These are phyloP conservation scores for Aureobasidium sp. DNA, from an alignment of 2,329 filamentous ascomycete species.

Conservation along the genomic window DNA sequence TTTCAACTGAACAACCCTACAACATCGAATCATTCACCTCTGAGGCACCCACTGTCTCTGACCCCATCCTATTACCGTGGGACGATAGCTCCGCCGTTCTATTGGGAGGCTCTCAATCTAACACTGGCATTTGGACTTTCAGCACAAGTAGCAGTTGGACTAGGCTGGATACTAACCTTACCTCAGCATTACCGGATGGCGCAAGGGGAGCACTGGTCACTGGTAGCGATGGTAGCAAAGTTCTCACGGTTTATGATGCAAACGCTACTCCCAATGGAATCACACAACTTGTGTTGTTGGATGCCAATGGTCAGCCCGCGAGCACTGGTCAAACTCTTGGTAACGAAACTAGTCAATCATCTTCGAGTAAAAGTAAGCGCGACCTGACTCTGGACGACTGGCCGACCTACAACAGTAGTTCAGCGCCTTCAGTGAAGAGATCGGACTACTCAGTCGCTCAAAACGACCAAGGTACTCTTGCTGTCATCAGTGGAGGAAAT, in stretches of 20 bases:
- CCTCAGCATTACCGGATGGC: conserved; percentile 32
- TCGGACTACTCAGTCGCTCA: conserved; percentile 67
- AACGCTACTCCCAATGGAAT: conserved; percentile 67
- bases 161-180: conserved; percentile 58
- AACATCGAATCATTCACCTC: conserved; percentile 53
- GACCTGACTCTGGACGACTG: conserved; percentile 57
- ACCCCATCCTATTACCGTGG: conserved; percentile 70
- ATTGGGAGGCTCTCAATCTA: conserved; percentile 63
- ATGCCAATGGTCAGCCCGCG: conserved; percentile 49
- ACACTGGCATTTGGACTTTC: conserved; percentile 67
- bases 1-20: conserved; percentile 61
- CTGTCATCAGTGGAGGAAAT: conserved; percentile 74
- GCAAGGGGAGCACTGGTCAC: conserved; percentile 53
- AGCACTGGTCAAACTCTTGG: conserved; percentile 44
- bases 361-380: conserved; percentile 39
- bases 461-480: conserved; percentile 52
- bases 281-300: conserved; percentile 60
- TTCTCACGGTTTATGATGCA: conserved; percentile 72
- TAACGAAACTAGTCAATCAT: conserved; percentile 21
- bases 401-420: conserved; percentile 70
- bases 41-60: conserved; percentile 54
- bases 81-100: conserved; percentile 63
- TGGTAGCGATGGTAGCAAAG: conserved; percentile 69
- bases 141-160: conserved; percentile 57
- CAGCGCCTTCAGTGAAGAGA: conserved; percentile 60